Base-by-base conservation (phyloP, 495 filamentous ascomycete genomes). In the Xylaria sp. region DNA sequence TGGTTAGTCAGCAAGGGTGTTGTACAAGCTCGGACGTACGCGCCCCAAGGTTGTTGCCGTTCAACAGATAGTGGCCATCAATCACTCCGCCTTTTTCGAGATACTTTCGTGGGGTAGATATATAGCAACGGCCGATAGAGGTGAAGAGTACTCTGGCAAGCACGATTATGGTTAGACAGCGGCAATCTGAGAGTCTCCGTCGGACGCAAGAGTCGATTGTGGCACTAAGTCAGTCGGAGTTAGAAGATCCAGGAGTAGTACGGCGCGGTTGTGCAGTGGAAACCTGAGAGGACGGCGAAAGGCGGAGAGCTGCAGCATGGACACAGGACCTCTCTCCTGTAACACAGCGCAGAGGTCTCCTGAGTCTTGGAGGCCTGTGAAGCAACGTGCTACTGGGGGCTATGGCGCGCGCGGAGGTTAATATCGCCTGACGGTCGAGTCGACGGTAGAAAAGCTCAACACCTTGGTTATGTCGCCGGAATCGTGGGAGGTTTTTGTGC, bases 401-500 rank as follows among this genome's bases (percentile, higher is more conserved):
- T 79, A 73, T 40, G 77, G 74, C 70, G 75, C 72, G 75, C 72
- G 75, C 72, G 71, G 67, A 77, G 75, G 70, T 79, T 62, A 72
- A 69, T 74, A 76, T 75, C 72, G 77, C 73, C 77, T 58, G 69
- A 70, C 72, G 72, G 71, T 75, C 73, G 73, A 77, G 67, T 77
- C 71, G 64, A 73, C 72, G 77, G 74, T 79, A 73, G 73, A 75
- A 71, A 72, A 79, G 71, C 80, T 84, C 74, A 73, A 79, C 72
- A 79, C 76, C 81, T 81, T 83, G 78, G 77, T 64, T 65, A 76
- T 83, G 78, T 80, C 80, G 81, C 81, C 82, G 82, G 75, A 71
- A 81, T 81, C 80, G 76, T 74, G 72, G 77, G 76, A 80, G 82
- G 77, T 81, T 85, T 84, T 85, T 84, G 84, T 86, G 84, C 83